phyloP scores from a whole-genome alignment of 768 basidiomycete genomes.

The Kwoniella sp. region DNA sequence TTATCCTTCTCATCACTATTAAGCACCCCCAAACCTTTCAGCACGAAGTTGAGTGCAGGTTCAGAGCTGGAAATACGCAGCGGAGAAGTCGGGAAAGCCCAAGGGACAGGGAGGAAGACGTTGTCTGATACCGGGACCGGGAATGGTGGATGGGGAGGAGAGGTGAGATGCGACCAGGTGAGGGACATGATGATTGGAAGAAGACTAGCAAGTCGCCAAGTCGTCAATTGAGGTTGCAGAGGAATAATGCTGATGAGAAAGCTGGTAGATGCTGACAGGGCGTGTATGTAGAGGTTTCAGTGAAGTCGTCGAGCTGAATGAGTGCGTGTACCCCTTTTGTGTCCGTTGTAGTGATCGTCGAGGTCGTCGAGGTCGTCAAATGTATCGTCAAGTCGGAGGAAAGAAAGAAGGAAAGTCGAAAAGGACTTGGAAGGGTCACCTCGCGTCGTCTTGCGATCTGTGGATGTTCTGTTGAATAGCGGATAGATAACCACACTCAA shows the following conservation, averaged over 20 bases:
- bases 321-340: too few relatives aligned
- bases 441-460: too few relatives aligned
- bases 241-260: neutral
- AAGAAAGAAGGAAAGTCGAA: too few relatives aligned
- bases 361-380: too few relatives aligned
- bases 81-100: neutral
- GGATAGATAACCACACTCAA: too few relatives aligned
- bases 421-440: too few relatives aligned
- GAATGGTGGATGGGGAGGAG: slow-evolving; percentile 23
- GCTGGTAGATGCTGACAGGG: too few relatives aligned
- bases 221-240: neutral
- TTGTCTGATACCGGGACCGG: slow-evolving; percentile 17
- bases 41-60: slow-evolving; percentile 12
- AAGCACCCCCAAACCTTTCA: slow-evolving; percentile 17
- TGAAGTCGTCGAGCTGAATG: too few relatives aligned
- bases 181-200: slow-evolving; percentile 6
- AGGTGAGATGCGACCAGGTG: slow-evolving; percentile 23
- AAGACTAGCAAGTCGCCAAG: neutral
- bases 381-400: too few relatives aligned
- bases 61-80: slow-evolving; percentile 14
- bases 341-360: too few relatives aligned
- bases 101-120: slow-evolving; percentile 16
- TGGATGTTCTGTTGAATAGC: too few relatives aligned
- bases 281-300: slow-evolving; percentile 1
- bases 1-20: slow-evolving; percentile 1